Percentiles rank a stretch among this genome's conserved stretches.
Conservation (phyloP, 805 yeast species). For the Metschnikowia baotianmanensis region DNA sequence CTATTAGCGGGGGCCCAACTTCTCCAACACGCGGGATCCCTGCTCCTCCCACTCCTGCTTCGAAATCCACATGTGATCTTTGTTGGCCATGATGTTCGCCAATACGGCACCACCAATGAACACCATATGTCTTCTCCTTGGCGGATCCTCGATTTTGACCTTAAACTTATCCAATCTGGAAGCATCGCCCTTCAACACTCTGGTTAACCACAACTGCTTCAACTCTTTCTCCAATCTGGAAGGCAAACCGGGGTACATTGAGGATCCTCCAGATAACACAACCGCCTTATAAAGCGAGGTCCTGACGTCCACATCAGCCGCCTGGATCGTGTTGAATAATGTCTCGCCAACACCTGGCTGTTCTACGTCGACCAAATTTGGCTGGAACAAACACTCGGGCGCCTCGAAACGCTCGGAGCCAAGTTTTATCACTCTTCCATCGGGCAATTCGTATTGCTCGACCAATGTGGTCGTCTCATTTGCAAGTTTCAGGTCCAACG, state of each 20-base stretch:
- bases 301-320: conserved; percentile 93
- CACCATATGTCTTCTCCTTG: conserved; percentile 98
- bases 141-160: conserved; percentile 97
- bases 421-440: conserved; percentile 89
- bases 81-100: conserved; percentile 97
- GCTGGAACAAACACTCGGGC: conserved; percentile 96
- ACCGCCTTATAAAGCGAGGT: conserved; percentile 85
- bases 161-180: conserved; percentile 85
- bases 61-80: conserved; percentile 96
- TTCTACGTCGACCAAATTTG: conserved; percentile 90
- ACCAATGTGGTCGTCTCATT: conserved; percentile 95
- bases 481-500: conserved; percentile 80
- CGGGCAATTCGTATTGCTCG: conserved; percentile 90
- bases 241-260: conserved; percentile 98
- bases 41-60: conserved; percentile 98
- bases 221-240: conserved; percentile 92
- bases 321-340: conserved; percentile 86
- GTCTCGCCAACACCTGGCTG: conserved; percentile 96
- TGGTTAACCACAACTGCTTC: conserved; percentile 92
- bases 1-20: conserved; percentile 83
- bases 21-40: conserved; percentile 79
- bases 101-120: conserved; percentile 98
- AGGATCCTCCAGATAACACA: conserved; percentile 95
- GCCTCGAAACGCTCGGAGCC: conserved; percentile 97
- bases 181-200: conserved; percentile 84